A percentile compares a stretch with the other conserved stretches of the same genome.
These are phyloP conservation scores for Malassezia restricta DNA, from an alignment of 1,284 basidiomycete genomes.

Conservation along the genomic window DNA sequence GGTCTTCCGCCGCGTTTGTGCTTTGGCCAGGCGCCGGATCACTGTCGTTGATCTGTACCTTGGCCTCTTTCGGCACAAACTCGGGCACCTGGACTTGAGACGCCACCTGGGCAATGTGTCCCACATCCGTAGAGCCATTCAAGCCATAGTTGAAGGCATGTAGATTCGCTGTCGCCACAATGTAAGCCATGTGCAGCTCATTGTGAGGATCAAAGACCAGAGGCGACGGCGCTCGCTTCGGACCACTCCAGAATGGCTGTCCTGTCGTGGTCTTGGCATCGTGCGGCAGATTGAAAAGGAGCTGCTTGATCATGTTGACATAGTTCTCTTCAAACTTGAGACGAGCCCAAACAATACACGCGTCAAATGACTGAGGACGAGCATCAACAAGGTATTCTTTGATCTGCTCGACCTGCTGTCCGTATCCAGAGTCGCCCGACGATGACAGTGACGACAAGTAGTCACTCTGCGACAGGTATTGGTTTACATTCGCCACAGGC, in stretches of 20 bases:
- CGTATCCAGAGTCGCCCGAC: constrained; percentile 24
- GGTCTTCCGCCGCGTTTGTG: constrained; percentile 14
- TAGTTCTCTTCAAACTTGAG: constrained; percentile 91
- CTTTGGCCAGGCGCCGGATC: constrained; percentile 53
- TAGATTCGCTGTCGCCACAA: constrained; percentile 86
- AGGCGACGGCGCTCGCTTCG: constrained; percentile 93
- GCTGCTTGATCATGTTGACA: constrained; percentile 81
- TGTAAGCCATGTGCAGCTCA: constrained; percentile 75
- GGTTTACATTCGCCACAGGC: constrained; percentile 84
- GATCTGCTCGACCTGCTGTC: constrained; percentile 70
- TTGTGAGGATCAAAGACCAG: constrained; percentile 62
- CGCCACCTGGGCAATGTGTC: constrained; percentile 69
- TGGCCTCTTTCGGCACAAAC: constrained; percentile 80
- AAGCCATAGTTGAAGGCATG: constrained; percentile 98
- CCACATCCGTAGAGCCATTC: constrained; percentile 71
- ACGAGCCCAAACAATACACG: constrained; percentile 94
- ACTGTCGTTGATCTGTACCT: constrained; percentile 87
- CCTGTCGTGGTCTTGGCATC: constrained; percentile 78
- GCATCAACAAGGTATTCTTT: constrained; percentile 78
- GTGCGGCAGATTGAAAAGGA: constrained; percentile 85
- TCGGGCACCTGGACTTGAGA: constrained; percentile 79
- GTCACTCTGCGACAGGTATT: constrained; percentile 91
- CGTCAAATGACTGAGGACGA: constrained; percentile 87
- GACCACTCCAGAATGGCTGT: constrained; percentile 65
- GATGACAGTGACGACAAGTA: constrained; percentile 82